These are phyloP conservation scores for Tylopilus intermedius DNA, from an alignment of 768 basidiomycete species.

Conservation along the genomic window DNA sequence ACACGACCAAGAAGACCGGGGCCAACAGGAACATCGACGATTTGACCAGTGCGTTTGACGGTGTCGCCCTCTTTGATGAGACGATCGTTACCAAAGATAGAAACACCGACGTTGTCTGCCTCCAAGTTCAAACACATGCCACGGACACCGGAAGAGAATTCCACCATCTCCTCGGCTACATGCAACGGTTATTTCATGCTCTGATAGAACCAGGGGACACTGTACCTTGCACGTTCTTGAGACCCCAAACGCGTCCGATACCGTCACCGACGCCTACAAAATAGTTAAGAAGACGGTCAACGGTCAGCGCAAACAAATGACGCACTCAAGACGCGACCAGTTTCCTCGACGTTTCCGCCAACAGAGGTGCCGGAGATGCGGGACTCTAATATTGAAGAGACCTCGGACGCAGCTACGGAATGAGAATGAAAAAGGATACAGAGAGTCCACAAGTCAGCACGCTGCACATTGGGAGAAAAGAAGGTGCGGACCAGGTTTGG, in stretches of 20 bases:
- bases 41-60: conserved; percentile 99
- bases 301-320: conserved; percentile 14
- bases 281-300: conserved; percentile 6
- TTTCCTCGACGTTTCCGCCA: conserved; percentile 96
- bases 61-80: conserved; percentile 99
- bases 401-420: conserved; percentile 90
- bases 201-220: conserved; percentile 1
- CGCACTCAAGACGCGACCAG: conserved; percentile 96
- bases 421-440: conserved; percentile 15
- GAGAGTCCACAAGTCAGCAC: conserved; percentile 8
- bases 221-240: conserved; percentile 94
- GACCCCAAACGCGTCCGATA: conserved; percentile 99
- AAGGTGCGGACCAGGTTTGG: conserved; percentile 80
- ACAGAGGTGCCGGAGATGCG: conserved; percentile 91
- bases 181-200: conserved; percentile 4
- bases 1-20: conserved; percentile 97
- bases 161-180: conserved; percentile 99
- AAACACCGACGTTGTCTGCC: conserved; percentile 99
- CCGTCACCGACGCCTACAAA: conserved; percentile 93
- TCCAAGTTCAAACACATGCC: conserved; percentile 99
- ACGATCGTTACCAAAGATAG: conserved; percentile 98
- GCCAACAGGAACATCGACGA: conserved; percentile 99
- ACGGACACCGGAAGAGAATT: conserved; percentile 99
- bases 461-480: neutral
- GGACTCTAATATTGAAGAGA: conserved; percentile 97